phyloP scores from a whole-genome alignment of 306 rosid species.

The Betula pendula region DNA sequence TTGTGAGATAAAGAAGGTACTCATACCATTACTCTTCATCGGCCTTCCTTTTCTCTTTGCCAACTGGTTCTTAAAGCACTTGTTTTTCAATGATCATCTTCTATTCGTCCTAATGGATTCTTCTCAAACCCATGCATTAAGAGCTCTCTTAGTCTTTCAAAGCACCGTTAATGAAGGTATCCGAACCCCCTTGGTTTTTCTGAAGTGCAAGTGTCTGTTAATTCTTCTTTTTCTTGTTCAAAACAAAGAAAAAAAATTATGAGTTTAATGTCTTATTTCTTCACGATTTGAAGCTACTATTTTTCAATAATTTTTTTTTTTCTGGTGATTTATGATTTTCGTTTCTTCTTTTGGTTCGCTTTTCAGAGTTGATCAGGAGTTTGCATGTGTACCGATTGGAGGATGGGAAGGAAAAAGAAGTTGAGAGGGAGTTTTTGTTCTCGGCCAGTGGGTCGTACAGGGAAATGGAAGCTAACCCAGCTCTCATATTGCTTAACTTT shows the following conservation, averaged over 20 bases:
- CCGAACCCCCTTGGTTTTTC: neutral
- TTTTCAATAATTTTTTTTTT: neutral
- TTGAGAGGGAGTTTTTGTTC: constrained; percentile 67
- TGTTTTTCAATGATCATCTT: neutral
- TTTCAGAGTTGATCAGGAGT: constrained; percentile 69
- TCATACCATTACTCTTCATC: too few species aligned
- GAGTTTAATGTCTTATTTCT: neutral
- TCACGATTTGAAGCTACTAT: neutral
- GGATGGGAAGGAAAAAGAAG: constrained; percentile 47
- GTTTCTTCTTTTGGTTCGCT: neutral
- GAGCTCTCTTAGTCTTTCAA: constrained; percentile 55
- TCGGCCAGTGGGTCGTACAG: constrained; percentile 43
- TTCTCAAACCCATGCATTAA: constrained; percentile 33
- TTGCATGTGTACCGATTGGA: constrained; percentile 59
- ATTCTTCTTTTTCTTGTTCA: neutral
- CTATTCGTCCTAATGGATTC: constrained; percentile 51
- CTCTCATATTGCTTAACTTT: constrained; percentile 39
- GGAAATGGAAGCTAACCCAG: constrained; percentile 61
- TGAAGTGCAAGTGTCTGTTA: neutral
- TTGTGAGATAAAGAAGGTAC: too few species aligned
- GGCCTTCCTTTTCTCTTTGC: constrained; percentile 8
- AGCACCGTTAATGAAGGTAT: constrained; percentile 58
- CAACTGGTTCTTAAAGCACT: neutral
- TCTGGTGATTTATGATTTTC: constrained; percentile 10
- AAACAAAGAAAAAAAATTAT: neutral